Evolutionary conservation across 2,329 filamentous ascomycete genomes (phyloP).

Genomic region (Pseudocercospora musae): DNA sequence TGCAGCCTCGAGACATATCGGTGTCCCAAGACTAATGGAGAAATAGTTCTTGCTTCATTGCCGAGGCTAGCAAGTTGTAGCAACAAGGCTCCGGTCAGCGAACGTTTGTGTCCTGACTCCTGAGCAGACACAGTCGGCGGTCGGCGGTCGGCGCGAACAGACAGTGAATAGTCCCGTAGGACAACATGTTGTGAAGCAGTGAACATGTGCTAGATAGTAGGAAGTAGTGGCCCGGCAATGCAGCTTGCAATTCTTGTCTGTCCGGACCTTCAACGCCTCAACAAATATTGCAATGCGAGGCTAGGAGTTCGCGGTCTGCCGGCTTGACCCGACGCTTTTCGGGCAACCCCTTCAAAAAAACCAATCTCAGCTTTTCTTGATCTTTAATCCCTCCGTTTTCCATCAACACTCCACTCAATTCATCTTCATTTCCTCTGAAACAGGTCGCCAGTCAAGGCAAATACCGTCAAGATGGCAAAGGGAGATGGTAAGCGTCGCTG

Average conservation of each 20-base stretch:
- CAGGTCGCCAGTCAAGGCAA: conserved; percentile 12
- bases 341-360: not conserved
- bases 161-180: not conserved
- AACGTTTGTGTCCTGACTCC: not conserved
- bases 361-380: not conserved
- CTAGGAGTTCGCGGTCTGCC: not conserved
- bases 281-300: not conserved
- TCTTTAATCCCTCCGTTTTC: not conserved
- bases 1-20: not conserved
- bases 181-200: not conserved
- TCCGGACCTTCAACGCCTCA: not conserved
- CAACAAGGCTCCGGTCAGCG: not conserved
- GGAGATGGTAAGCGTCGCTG: conserved; percentile 20
- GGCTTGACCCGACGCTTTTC: not conserved
- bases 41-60: not conserved
- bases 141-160: not conserved
- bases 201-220: not conserved
- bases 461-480: conserved; percentile 29
- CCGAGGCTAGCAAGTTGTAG: not conserved
- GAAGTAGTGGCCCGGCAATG: not conserved
- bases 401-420: conserved; percentile 11
- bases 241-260: not conserved
- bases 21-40: not conserved
- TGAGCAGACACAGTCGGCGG: too few species aligned
- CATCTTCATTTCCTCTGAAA: conserved; percentile 2